Base-by-base conservation (phyloP, 2,329 filamentous ascomycete genomes). In the Cladosporium velox region DNA sequence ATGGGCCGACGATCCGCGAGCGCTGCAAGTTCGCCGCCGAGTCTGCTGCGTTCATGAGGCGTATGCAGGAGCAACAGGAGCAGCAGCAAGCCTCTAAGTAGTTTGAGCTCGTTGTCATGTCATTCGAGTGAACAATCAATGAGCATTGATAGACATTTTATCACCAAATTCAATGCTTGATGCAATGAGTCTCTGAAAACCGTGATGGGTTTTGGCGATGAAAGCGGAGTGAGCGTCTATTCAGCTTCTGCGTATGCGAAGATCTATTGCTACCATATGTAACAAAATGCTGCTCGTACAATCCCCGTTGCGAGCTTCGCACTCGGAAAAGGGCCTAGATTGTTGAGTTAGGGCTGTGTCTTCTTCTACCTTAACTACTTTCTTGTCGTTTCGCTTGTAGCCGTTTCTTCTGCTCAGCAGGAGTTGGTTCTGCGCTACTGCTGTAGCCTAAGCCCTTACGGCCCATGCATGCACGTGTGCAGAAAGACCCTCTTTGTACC, bases 21-120 rank as follows among this genome's bases (percentile, higher is more conserved):
- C 86, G 83, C 73, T 92, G 90, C 83, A 88, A 89, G 79, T 93
- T 85, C 73, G 87, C 90, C 6, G 84, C 86, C 10, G 85, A 91
- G 77, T 86, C 90, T 30, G 58, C 59, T 4, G 64, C 58, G 5
- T 85, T 90, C 67, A 82, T 90, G 77, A 76, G 77, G 60, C 78
- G 78, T 49, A 73, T 86, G 63, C 80, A 80, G 26, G 73, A 70
- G n/a, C 74, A 78, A 54, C 8, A 10, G n/a, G 41, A 47, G 41
- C 41, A 47, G n/a, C 41, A 47, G 41, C 41, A 24, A 24, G n/a
- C 8, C n/a, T 47, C 41, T 21, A 47, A 47, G 41, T 47, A 47
- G 10, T 47, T 21, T 24, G n/a, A 21, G 41, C n/a, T 47, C 8
- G 41, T 21, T 6, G 2, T 21, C n/a, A 12, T 24, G 2, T 21